Evolutionary conservation across 2,329 filamentous ascomycete genomes (phyloP).

Genomic region (Oidium heveae): DNA sequence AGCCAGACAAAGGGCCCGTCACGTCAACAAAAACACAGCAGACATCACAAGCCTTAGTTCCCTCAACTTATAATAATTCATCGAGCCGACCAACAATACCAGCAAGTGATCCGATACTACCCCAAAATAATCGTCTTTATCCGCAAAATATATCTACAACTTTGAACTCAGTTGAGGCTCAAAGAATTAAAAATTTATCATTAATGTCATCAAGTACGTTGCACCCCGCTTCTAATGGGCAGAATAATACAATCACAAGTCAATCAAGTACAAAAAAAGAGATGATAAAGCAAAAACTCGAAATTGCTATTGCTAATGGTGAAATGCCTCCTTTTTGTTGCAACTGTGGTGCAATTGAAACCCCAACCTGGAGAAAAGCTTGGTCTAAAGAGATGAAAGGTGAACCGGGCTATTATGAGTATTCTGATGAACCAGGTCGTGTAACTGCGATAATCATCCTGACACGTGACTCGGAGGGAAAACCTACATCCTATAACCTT

Average conservation of each 20-base stretch:
- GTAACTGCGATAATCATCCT: constrained; percentile 51
- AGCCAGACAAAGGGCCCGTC: background rate
- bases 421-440: constrained; percentile 45
- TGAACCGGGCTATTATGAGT: constrained; percentile 41
- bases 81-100: constrained; percentile 13
- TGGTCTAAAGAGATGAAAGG: constrained; percentile 57
- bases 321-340: constrained; percentile 71
- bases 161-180: constrained; percentile 17
- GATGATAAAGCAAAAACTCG: constrained; percentile 24
- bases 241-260: background rate
- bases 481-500: constrained; percentile 41
- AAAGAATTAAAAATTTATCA: constrained; percentile 8
- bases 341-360: constrained; percentile 89
- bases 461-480: constrained; percentile 34
- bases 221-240: background rate
- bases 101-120: constrained; percentile 25
- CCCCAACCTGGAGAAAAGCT: constrained; percentile 84
- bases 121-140: constrained; percentile 17
- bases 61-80: background rate
- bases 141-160: constrained; percentile 21
- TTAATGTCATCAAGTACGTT: background rate
- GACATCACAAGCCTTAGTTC: background rate
- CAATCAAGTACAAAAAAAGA: constrained; percentile 9
- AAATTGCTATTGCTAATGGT: constrained; percentile 45
- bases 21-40: background rate